Conservation (phyloP, 2,329 filamentous ascomycete genomes). For the Lizonia empirigonia region DNA sequence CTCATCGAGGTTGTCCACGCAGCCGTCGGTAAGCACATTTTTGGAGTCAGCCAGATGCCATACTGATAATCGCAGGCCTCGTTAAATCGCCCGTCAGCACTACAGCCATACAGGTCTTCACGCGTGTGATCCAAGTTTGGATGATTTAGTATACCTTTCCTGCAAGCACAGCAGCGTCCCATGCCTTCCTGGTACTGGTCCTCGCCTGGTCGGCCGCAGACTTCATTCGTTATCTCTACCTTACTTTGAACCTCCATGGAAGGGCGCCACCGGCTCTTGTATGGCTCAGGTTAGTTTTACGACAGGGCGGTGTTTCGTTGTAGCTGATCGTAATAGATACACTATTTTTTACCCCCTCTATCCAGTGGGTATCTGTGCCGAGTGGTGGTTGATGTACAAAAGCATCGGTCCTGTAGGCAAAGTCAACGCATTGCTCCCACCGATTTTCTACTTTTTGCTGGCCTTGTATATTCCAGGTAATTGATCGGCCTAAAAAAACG, state of each 20-base stretch:
- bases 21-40: slow-evolving; percentile 17
- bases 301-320: neutral
- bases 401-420: slow-evolving; percentile 19
- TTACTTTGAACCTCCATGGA: slow-evolving; percentile 29
- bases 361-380: slow-evolving; percentile 33
- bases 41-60: neutral
- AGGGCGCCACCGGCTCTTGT: slow-evolving; percentile 17
- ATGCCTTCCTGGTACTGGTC: slow-evolving; percentile 26
- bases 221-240: slow-evolving; percentile 28
- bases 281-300: slow-evolving; percentile 26
- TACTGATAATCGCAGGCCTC: slow-evolving; percentile 16
- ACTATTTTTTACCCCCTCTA: slow-evolving; percentile 36
- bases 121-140: slow-evolving; percentile 38
- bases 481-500: neutral
- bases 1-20: slow-evolving; percentile 32
- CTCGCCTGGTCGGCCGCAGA: slow-evolving; percentile 34
- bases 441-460: slow-evolving; percentile 29
- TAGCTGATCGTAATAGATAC: neutral
- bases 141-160: slow-evolving; percentile 36
- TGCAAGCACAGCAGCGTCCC: slow-evolving; percentile 19
- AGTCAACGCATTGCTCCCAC: slow-evolving; percentile 20
- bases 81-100: slow-evolving; percentile 33
- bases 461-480: slow-evolving; percentile 33
- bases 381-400: slow-evolving; percentile 35
- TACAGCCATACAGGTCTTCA: slow-evolving; percentile 30